These are phyloP conservation scores for Dactylonectria macrodidyma DNA, from an alignment of 2,329 filamentous ascomycete species.

Conservation along the genomic window DNA sequence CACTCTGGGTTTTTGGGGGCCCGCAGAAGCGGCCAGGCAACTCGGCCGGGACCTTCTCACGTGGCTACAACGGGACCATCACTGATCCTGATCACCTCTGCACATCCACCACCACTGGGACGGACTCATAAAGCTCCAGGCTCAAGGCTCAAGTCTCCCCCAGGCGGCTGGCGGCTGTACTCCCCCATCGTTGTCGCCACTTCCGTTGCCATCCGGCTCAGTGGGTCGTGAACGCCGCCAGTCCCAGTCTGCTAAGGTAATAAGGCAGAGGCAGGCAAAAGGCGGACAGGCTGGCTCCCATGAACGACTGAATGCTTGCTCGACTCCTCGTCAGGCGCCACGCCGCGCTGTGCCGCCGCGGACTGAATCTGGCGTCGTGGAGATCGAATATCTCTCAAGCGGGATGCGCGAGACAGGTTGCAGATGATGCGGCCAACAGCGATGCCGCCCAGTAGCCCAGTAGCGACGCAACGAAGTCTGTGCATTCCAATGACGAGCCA, in stretches of 20 bases:
- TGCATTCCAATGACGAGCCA: conserved; percentile 26
- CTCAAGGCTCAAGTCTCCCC: not conserved
- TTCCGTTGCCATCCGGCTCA: conserved; percentile 1
- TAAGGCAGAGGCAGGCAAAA: conserved; percentile 14
- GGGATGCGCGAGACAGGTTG: conserved; percentile 40
- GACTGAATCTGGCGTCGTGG: conserved; percentile 37
- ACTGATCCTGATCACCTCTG: conserved; percentile 29
- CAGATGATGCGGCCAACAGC: conserved; percentile 35
- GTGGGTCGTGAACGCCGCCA: conserved; percentile 16
- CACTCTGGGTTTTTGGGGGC: conserved; percentile 19
- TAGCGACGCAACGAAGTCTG: not conserved
- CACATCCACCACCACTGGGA: not conserved
- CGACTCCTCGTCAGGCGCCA: conserved; percentile 26
- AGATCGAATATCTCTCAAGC: conserved; percentile 32
- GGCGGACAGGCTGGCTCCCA: conserved; percentile 33
- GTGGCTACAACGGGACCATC: conserved; percentile 39
- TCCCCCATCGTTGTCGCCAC: conserved; percentile 1
- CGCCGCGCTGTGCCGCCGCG: conserved; percentile 29
- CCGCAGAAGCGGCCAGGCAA: conserved; percentile 32
- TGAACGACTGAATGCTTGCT: conserved; percentile 29
- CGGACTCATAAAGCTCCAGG: not conserved
- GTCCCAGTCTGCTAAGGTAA: conserved; percentile 9
- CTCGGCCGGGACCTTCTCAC: conserved; percentile 46
- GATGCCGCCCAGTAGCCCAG: conserved; percentile 1
- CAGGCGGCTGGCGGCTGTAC: conserved; percentile 2